Percentiles rank a stretch among this genome's conserved stretches.
phyloP scores from a whole-genome alignment of 805 yeast species.

The Saccharomycopsis sp. region DNA sequence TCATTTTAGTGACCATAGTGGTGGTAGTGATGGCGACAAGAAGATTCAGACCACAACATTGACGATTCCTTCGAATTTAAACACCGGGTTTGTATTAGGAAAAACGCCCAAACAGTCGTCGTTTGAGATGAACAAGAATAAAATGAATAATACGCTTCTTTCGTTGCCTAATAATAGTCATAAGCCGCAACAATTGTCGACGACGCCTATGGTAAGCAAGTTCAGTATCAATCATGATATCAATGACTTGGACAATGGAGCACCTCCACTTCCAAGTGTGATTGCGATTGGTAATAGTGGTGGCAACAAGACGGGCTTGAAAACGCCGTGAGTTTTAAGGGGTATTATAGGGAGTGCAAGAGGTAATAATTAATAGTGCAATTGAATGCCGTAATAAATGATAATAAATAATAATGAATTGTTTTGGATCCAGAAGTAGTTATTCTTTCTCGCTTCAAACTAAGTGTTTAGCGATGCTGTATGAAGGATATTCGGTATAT shows the following conservation, averaged over 20 bases:
- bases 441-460: too few species aligned
- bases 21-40: background rate
- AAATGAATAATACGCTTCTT: background rate
- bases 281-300: background rate
- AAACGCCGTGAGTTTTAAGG: too few species aligned
- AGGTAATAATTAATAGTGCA: too few species aligned
- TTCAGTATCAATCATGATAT: background rate
- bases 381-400: background rate
- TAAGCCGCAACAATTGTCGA: background rate
- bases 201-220: background rate
- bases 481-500: too few species aligned
- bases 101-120: conserved; percentile 1
- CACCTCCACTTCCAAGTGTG: background rate
- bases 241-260: background rate
- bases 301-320: background rate
- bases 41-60: background rate
- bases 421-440: too few species aligned
- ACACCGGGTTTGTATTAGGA: background rate
- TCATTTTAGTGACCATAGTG: background rate
- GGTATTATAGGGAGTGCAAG: too few species aligned
- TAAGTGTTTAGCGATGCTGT: too few species aligned
- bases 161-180: background rate
- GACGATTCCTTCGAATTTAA: background rate
- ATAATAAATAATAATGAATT: too few species aligned
- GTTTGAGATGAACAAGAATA: background rate